Conservation (phyloP, 371 early-diverging fungal species). For the Choanephora cucurbitarum region DNA sequence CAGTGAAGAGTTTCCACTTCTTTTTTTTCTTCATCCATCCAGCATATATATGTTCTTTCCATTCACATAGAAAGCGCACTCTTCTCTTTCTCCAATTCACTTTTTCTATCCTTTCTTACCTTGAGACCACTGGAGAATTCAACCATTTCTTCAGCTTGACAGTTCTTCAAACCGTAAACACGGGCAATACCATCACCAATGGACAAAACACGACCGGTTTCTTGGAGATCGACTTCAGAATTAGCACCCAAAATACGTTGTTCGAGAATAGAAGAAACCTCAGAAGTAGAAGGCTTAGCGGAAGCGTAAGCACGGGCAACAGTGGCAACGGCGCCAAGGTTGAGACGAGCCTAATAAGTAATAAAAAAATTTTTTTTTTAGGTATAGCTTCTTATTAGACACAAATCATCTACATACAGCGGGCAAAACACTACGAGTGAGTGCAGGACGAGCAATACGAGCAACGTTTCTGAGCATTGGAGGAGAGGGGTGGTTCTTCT, state of each 20-base stretch:
- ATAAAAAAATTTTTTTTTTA: not conserved
- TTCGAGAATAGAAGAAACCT: constrained; percentile 90
- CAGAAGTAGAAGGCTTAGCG: constrained; percentile 72
- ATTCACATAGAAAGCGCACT: not conserved
- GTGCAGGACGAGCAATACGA: constrained; percentile 54
- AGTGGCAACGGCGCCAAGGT: constrained; percentile 58
- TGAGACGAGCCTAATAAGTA: constrained; percentile 42
- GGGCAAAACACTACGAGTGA: constrained; percentile 44
- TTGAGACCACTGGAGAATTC: constrained; percentile 96
- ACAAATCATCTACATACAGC: constrained; percentile 39
- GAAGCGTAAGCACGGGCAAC: constrained; percentile 58
- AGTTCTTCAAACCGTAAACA: constrained; percentile 96
- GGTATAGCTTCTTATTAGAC: too few species aligned
- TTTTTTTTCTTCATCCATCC: too few species aligned
- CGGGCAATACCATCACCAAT: constrained; percentile 99
- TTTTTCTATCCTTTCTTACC: constrained; percentile 40
- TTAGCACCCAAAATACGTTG: constrained; percentile 88
- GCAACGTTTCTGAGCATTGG: constrained; percentile 57
- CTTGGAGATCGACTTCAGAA: constrained; percentile 84
- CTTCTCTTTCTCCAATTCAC: not conserved
- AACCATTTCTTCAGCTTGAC: constrained; percentile 98
- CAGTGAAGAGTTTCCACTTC: too few species aligned
- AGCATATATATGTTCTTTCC: too few species aligned
- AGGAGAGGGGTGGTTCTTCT: constrained; percentile 32
- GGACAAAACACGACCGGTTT: constrained; percentile 96